Evolutionary conservation across 148 eudicot species (phyloP).

Genomic region (Nyssa sinensis): DNA sequence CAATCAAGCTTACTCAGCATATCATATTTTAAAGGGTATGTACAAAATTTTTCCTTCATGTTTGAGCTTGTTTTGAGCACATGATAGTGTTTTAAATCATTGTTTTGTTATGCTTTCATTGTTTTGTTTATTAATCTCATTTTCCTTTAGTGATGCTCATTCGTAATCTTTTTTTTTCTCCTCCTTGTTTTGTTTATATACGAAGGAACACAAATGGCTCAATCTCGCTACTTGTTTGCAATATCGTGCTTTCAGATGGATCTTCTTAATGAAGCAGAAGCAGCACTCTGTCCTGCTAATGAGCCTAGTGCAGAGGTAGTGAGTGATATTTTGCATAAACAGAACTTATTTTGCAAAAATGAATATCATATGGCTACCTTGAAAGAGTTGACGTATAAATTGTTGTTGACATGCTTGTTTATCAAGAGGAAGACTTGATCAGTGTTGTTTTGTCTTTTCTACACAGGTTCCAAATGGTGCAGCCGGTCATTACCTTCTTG

Average conservation of each 20-base stretch:
- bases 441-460: conserved; percentile 6
- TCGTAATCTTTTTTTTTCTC: conserved; percentile 12
- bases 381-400: conserved; percentile 7
- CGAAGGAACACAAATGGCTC: conserved; percentile 84
- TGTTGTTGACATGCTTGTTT: conserved; percentile 5
- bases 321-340: not conserved
- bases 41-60: conserved; percentile 4
- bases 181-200: conserved; percentile 15
- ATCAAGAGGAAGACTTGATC: not conserved
- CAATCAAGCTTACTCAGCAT: conserved; percentile 88
- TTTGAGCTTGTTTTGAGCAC: not conserved
- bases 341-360: not conserved
- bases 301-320: conserved; percentile 83
- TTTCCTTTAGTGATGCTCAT: not conserved
- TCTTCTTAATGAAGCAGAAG: conserved; percentile 86
- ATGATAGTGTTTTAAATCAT: not conserved
- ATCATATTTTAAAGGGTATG: conserved; percentile 80
- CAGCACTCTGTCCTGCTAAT: conserved; percentile 66
- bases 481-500: conserved; percentile 98
- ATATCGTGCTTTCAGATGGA: conserved; percentile 93
- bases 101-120: not conserved
- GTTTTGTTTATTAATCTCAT: not conserved
- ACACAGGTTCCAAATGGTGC: conserved; percentile 90
- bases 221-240: conserved; percentile 97
- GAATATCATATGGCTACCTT: not conserved